A percentile compares a stretch with the other conserved stretches of the same genome.
Conservation (phyloP, 192 early-diverging fungal genomes). For the Rhizoclosmatium sp. region DNA sequence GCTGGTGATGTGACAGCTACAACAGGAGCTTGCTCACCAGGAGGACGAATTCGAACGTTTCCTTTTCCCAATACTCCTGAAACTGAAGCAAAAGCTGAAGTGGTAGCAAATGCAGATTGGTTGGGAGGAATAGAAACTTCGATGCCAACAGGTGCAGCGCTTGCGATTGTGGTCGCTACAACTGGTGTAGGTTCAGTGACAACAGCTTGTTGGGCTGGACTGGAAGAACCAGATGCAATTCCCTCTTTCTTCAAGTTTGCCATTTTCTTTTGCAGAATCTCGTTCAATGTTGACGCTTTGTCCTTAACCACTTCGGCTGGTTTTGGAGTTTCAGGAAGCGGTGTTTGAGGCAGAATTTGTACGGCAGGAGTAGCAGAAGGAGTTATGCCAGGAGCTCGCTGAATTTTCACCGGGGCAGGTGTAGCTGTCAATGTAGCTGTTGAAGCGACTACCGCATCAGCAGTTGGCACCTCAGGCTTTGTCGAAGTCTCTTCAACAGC, state of each 20-base stretch:
- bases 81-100: neutral
- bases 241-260: constrained; percentile 1
- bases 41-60: neutral
- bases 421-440: neutral
- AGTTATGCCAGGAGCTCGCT: neutral
- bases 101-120: neutral
- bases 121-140: no score
- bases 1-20: neutral
- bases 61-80: neutral
- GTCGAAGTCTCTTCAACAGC: constrained; percentile 3
- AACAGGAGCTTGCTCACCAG: neutral
- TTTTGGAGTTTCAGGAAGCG: neutral
- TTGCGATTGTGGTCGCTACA: no score
- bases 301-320: neutral
- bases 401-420: neutral
- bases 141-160: no score
- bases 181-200: no score
- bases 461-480: neutral
- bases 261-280: constrained; percentile 9
- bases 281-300: neutral
- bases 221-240: neutral
- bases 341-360: neutral
- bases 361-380: neutral
- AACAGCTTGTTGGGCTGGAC: neutral
- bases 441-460: neutral